phyloP scores from a whole-genome alignment of 2,329 filamentous ascomycete genomes.

The Domatiomyces catenatus region DNA sequence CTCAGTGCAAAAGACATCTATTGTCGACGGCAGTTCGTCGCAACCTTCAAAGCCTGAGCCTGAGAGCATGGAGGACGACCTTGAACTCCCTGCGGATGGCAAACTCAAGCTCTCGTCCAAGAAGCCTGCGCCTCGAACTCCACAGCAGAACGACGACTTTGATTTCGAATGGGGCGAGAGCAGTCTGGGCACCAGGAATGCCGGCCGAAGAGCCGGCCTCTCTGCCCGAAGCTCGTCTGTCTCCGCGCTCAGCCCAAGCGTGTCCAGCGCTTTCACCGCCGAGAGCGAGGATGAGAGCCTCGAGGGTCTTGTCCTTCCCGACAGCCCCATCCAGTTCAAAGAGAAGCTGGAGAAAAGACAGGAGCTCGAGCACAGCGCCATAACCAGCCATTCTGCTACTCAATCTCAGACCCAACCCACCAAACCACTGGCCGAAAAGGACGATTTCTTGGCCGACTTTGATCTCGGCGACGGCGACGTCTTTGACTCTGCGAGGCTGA shows the following conservation, averaged over 20 bases:
- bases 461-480: slow-evolving; percentile 74
- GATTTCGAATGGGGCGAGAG: slow-evolving; percentile 80
- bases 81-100: slow-evolving; percentile 54
- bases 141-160: slow-evolving; percentile 56
- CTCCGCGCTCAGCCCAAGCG: slow-evolving; percentile 80
- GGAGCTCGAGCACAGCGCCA: slow-evolving; percentile 20
- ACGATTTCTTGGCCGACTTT: slow-evolving; percentile 74
- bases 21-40: slow-evolving; percentile 10
- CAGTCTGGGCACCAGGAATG: slow-evolving; percentile 78
- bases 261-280: slow-evolving; percentile 75
- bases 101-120: slow-evolving; percentile 45
- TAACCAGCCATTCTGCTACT: slow-evolving; percentile 19
- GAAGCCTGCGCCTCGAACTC: slow-evolving; percentile 47
- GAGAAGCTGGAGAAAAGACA: slow-evolving; percentile 61
- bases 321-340: slow-evolving; percentile 67
- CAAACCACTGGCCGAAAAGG: slow-evolving; percentile 28
- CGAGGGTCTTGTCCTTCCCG: slow-evolving; percentile 73
- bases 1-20: slow-evolving; percentile 34
- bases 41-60: slow-evolving; percentile 29
- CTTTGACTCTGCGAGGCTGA: slow-evolving; percentile 66
- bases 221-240: slow-evolving; percentile 74
- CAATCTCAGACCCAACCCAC: slow-evolving; percentile 17
- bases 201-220: slow-evolving; percentile 61
- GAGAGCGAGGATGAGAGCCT: slow-evolving; percentile 92
- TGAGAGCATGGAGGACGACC: slow-evolving; percentile 57